Evolutionary conservation across 2,329 filamentous ascomycete species (phyloP).

Genomic region (Domatiomyces globalis): DNA sequence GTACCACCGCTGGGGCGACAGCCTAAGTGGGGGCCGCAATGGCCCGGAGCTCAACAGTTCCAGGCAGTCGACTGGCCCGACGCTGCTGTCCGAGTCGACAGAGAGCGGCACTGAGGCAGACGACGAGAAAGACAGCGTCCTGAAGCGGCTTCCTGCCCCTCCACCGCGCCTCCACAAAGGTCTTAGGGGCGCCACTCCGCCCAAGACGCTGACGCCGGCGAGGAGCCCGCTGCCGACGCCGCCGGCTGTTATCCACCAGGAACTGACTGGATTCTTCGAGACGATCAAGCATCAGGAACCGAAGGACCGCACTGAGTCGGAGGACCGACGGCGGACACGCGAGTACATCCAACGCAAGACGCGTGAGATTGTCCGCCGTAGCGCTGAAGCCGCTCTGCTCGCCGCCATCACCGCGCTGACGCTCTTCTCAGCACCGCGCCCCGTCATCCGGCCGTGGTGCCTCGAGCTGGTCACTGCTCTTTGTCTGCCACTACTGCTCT

Average conservation of each 20-base stretch:
- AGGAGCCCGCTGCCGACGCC: constrained; percentile 15
- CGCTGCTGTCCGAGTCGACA: constrained; percentile 38
- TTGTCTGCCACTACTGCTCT: constrained; percentile 8
- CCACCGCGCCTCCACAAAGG: constrained; percentile 63
- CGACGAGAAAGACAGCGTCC: constrained; percentile 63
- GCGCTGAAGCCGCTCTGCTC: constrained; percentile 41
- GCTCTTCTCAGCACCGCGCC: neutral
- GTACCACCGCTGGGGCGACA: neutral
- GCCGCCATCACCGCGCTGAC: constrained; percentile 32
- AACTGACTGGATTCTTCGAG: constrained; percentile 9
- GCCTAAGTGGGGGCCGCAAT: neutral
- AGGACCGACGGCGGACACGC: constrained; percentile 3
- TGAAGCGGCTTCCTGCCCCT: constrained; percentile 73
- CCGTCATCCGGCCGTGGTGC: neutral
- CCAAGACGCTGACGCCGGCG: constrained; percentile 11
- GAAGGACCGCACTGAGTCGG: neutral
- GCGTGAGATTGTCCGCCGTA: constrained; percentile 33
- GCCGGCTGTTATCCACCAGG: constrained; percentile 11
- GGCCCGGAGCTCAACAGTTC: neutral
- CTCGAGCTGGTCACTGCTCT: constrained; percentile 8
- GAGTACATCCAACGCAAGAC: constrained; percentile 23
- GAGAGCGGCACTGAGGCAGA: constrained; percentile 93
- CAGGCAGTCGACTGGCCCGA: neutral
- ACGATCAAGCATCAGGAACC: constrained; percentile 4
- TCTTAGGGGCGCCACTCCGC: constrained; percentile 36